Percentiles rank a stretch among this genome's conserved stretches.
These are phyloP conservation scores for Aspergillus thermomutatus DNA, from an alignment of 2,329 filamentous ascomycete species.

Conservation along the genomic window DNA sequence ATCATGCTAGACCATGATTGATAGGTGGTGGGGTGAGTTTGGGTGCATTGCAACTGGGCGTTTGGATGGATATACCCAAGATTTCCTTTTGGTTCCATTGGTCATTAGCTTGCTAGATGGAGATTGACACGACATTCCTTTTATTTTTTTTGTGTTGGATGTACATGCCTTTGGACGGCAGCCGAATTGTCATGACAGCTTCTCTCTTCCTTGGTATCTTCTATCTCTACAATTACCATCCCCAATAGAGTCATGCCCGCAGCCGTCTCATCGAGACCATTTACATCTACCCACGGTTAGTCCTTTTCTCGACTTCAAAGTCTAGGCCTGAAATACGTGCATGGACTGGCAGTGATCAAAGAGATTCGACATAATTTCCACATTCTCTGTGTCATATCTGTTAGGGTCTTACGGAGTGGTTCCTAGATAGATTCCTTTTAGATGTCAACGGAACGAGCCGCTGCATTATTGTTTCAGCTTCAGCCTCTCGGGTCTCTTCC, in stretches of 20 bases:
- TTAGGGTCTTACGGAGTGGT: too few species aligned
- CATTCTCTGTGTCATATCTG: too few species aligned
- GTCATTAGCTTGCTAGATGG: background rate
- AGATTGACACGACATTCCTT: background rate
- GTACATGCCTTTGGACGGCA: too few species aligned
- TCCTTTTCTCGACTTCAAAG: background rate
- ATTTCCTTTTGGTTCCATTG: background rate
- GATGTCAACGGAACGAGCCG: background rate
- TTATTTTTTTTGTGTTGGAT: background rate
- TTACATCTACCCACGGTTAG: background rate
- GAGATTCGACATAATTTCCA: too few species aligned
- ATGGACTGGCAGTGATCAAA: too few species aligned
- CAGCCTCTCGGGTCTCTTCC: background rate
- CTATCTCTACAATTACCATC: background rate
- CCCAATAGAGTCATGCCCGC: background rate
- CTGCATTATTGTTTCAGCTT: background rate
- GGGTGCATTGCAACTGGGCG: conserved; percentile 13
- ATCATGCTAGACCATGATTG: conserved; percentile 17
- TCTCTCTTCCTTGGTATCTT: background rate
- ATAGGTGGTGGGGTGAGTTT: background rate
- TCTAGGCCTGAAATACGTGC: too few species aligned
- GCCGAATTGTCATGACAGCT: too few species aligned
- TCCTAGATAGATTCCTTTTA: too few species aligned
- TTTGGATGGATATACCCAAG: conserved; percentile 12
- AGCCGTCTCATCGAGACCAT: background rate